Evolutionary conservation across 2,329 filamentous ascomycete genomes (phyloP).

Genomic region (Hirsutella minnesotensis): DNA sequence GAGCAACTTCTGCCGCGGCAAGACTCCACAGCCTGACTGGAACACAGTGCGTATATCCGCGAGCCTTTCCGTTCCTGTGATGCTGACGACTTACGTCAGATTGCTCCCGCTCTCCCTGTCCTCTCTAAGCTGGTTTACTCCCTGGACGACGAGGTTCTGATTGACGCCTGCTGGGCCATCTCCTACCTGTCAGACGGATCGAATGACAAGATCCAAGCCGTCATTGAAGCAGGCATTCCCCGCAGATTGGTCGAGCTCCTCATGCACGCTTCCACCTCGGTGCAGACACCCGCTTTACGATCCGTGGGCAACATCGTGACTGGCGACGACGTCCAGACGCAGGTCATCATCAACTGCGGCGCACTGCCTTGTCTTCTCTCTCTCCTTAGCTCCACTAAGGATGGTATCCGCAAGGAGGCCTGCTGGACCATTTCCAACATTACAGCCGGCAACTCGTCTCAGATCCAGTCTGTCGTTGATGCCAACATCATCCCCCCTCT

Average conservation of each 20-base stretch:
- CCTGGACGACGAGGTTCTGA: constrained; percentile 93
- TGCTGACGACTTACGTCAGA: constrained; percentile 39
- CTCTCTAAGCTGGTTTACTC: constrained; percentile 97
- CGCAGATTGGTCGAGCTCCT: constrained; percentile 91
- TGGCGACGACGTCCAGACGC: constrained; percentile 95
- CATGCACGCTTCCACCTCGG: constrained; percentile 96
- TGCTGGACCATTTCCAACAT: constrained; percentile 99
- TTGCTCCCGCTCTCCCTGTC: constrained; percentile 86
- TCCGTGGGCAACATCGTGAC: constrained; percentile 99
- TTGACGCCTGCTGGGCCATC: constrained; percentile 99
- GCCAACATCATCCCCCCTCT: constrained; percentile 93
- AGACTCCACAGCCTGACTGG: constrained; percentile 98
- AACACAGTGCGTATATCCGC: constrained; percentile 54
- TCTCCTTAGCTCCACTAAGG: constrained; percentile 91
- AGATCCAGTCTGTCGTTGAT: constrained; percentile 94
- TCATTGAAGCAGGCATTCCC: constrained; percentile 96
- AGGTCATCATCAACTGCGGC: constrained; percentile 98
- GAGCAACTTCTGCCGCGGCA: constrained; percentile 99
- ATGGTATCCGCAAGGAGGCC: constrained; percentile 96
- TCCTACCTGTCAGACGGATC: constrained; percentile 96
- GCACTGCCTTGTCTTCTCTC: constrained; percentile 86
- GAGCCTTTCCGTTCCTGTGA: neutral
- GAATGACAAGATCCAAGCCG: constrained; percentile 98
- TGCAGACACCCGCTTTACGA: constrained; percentile 91
- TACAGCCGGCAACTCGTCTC: constrained; percentile 91